Evolutionary conservation across 345 rosid species (phyloP).

Genomic region (Lepidium sativum): DNA sequence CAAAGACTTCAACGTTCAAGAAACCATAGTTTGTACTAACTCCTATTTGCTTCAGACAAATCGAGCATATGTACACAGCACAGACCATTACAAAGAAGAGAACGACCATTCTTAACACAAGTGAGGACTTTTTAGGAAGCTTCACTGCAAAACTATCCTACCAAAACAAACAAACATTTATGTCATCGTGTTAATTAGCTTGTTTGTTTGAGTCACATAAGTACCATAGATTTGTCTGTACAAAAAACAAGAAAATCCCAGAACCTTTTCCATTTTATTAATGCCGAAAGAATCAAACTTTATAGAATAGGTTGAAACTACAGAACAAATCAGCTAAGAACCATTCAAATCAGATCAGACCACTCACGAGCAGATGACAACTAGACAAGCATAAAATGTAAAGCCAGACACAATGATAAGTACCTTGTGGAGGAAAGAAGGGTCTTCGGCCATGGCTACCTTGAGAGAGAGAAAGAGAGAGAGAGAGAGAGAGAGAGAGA

Average conservation of each 20-base stretch:
- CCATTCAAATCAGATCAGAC: constrained; percentile 15
- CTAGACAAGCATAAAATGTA: neutral
- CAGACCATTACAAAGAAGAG: constrained; percentile 65
- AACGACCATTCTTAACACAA: constrained; percentile 63
- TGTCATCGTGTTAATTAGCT: neutral
- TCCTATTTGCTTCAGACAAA: constrained; percentile 68
- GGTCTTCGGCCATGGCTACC: constrained; percentile 59
- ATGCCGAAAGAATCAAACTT: constrained; percentile 1
- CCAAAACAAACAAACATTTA: neutral
- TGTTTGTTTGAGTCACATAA: neutral
- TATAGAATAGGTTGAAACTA: neutral
- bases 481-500: no score
- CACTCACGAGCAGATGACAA: constrained; percentile 2
- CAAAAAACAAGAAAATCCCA: neutral
- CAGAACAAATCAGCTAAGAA: neutral
- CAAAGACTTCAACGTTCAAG: constrained; percentile 39
- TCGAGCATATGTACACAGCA: constrained; percentile 61
- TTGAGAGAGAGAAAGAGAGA: neutral
- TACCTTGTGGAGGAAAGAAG: constrained; percentile 63
- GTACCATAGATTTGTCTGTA: neutral
- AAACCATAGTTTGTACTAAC: constrained; percentile 30
- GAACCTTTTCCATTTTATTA: neutral
- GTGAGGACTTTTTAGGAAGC: constrained; percentile 65
- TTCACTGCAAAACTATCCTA: constrained; percentile 54
- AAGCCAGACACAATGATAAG: neutral